Evolutionary conservation across 2,329 filamentous ascomycete species (phyloP), one percentile per base, ranked within the genome.

Genomic region (Aureobasidium mangrovei): DNA sequence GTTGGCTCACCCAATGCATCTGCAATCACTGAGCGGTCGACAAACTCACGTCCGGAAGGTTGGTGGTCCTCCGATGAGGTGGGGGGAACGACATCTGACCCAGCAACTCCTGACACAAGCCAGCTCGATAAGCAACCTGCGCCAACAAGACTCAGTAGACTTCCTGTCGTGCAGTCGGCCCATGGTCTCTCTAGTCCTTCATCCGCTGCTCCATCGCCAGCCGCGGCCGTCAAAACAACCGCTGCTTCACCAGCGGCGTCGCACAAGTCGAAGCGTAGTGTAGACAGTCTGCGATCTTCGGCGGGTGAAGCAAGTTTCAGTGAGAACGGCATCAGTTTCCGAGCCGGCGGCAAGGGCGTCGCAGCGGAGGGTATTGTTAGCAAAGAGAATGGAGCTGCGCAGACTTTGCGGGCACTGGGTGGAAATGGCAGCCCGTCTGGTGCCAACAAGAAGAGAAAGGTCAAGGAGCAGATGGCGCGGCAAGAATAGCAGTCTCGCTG

Each of bases 211-310:
- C 35, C 43, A 7, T 54, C 53, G 1, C 5, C 51, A 2, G 29
- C 38, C 4, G 31, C 56, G 4, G 46, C 42, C 5, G 33, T 42
- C 9, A 55, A 27, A 29, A 29, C 35, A 6, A 18, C 4, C 31
- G 12, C 26, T n/a, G 28, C 32, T 35, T 38, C 53, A 8, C 40
- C 47, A 12, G 45, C 47, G 39, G 36, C 40, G 36, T 47, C 29
- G 4, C 52, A 57, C 35, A 47, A 36, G 38, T 39, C 56, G 36
- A 35, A 53, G 45, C 48, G 52, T 38, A 59, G 57, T 35, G 48
- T 55, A 32, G 57, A 59, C 9, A 59, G 57, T 31, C 31, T 54
- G 7, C 53, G 57, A 6, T 57, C 55, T 8, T 47, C 53, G 18
- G 42, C 32, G 1, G 40, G 28, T 2, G 47, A 49, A 41, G 48